Conservation (phyloP, 306 rosid species). For the Arachis hypogaea region DNA sequence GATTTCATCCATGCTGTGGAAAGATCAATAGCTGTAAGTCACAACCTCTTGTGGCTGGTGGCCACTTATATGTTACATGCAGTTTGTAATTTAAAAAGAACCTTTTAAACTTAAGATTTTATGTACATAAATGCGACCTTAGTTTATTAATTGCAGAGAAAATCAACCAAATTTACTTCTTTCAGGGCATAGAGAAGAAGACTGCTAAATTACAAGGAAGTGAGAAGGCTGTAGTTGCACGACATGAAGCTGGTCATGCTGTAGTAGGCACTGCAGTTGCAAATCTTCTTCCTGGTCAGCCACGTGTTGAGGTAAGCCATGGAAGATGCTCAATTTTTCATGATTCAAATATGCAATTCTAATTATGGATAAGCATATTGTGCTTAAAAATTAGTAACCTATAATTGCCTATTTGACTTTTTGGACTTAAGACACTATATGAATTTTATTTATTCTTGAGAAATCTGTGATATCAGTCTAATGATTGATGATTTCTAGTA, state of each 20-base stretch:
- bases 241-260: conserved; percentile 99
- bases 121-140: conserved; percentile 1
- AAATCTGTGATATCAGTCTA: conserved; percentile 13
- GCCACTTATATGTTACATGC: conserved; percentile 7
- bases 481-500: conserved; percentile 15
- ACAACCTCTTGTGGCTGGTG: conserved; percentile 30
- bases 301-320: conserved; percentile 84
- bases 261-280: conserved; percentile 98
- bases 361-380: conserved; percentile 22
- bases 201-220: conserved; percentile 86
- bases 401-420: conserved; percentile 22
- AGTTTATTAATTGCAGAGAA: conserved; percentile 38
- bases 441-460: not conserved
- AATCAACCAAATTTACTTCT: conserved; percentile 40
- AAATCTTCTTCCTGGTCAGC: conserved; percentile 89
- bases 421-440: conserved; percentile 14
- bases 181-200: conserved; percentile 97
- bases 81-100: conserved; percentile 6
- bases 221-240: conserved; percentile 96
- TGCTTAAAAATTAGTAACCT: not conserved
- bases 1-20: conserved; percentile 98
- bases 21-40: conserved; percentile 94
- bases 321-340: conserved; percentile 26
- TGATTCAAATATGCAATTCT: conserved; percentile 27
- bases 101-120: conserved; percentile 18